Evolutionary conservation across 495 filamentous ascomycete genomes (phyloP).

Genomic region (Aspergillus bertholletiae): DNA sequence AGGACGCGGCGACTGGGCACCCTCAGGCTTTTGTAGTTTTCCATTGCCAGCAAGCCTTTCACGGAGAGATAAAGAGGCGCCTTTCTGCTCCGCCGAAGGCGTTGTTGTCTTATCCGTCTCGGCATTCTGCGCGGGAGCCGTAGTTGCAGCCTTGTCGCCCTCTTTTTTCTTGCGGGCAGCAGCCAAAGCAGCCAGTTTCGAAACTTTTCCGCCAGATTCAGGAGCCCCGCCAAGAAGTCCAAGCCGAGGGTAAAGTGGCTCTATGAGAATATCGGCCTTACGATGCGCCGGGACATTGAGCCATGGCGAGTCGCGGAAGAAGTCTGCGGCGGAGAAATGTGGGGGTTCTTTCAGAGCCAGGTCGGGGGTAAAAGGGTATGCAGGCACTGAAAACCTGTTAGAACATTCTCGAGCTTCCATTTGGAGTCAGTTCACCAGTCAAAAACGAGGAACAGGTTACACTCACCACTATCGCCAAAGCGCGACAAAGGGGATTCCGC

Average conservation of each 20-base stretch:
- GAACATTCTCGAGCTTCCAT: conserved; percentile 35
- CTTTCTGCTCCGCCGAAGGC: conserved; percentile 20
- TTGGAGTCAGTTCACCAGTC: conserved; percentile 33
- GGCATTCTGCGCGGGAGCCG: conserved; percentile 8
- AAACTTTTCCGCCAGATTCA: conserved; percentile 61
- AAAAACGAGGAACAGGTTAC: conserved; percentile 11
- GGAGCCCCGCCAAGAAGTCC: conserved; percentile 75
- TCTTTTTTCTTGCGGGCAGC: conserved; percentile 85
- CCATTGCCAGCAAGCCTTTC: conserved; percentile 36
- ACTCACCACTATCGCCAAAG: conserved; percentile 12
- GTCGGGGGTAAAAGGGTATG: conserved; percentile 26
- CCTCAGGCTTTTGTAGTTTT: conserved; percentile 30
- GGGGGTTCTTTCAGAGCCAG: conserved; percentile 12
- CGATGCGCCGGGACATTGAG: conserved; percentile 68
- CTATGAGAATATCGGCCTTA: conserved; percentile 61
- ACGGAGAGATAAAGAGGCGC: conserved; percentile 24
- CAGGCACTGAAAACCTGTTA: conserved; percentile 44
- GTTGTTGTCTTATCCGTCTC: conserved; percentile 14
- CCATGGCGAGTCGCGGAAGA: conserved; percentile 89
- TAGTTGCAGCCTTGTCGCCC: conserved; percentile 47
- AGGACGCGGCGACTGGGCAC: conserved; percentile 18
- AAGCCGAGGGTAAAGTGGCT: conserved; percentile 54
- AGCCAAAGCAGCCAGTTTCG: conserved; percentile 85
- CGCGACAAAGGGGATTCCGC: conserved; percentile 5
- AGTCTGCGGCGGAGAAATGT: conserved; percentile 47